Evolutionary conservation across 331 rosid species (phyloP).

Genomic region (Acacia concinna): DNA sequence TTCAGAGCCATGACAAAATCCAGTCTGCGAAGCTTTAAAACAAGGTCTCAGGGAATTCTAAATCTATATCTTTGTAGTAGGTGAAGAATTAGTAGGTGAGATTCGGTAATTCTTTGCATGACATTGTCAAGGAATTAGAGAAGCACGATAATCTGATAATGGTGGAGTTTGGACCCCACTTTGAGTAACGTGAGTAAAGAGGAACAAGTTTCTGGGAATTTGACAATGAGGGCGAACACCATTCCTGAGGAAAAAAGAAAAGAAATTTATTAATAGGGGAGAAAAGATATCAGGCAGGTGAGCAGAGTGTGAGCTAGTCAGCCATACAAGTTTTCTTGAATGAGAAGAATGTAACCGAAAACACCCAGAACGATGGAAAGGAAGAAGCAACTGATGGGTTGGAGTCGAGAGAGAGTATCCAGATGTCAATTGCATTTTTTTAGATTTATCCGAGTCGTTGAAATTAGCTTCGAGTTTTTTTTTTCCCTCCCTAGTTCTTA

Average conservation of each 20-base stretch:
- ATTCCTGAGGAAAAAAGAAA: neutral
- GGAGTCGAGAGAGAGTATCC: neutral
- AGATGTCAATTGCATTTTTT: neutral
- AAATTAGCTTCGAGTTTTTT: neutral
- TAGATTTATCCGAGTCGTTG: neutral
- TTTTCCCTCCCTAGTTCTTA: no score
- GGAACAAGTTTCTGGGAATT: neutral
- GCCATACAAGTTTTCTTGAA: conserved; percentile 18
- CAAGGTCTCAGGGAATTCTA: conserved; percentile 24
- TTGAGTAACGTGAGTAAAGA: neutral
- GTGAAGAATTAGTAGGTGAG: conserved; percentile 44
- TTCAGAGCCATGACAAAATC: conserved; percentile 56
- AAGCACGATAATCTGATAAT: conserved; percentile 23
- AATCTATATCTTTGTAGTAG: conserved; percentile 37
- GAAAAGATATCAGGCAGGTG: conserved; percentile 31
- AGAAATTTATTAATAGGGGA: neutral
- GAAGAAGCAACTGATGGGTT: neutral
- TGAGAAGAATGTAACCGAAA: neutral
- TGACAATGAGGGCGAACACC: neutral
- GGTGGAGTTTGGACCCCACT: conserved; percentile 49
- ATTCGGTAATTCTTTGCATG: conserved; percentile 41
- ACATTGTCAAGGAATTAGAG: conserved; percentile 49
- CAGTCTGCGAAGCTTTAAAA: conserved; percentile 19
- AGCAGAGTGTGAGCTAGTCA: conserved; percentile 43
- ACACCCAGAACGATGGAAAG: neutral